phyloP scores from a whole-genome alignment of 768 basidiomycete species.

The Kwoniella sp. region DNA sequence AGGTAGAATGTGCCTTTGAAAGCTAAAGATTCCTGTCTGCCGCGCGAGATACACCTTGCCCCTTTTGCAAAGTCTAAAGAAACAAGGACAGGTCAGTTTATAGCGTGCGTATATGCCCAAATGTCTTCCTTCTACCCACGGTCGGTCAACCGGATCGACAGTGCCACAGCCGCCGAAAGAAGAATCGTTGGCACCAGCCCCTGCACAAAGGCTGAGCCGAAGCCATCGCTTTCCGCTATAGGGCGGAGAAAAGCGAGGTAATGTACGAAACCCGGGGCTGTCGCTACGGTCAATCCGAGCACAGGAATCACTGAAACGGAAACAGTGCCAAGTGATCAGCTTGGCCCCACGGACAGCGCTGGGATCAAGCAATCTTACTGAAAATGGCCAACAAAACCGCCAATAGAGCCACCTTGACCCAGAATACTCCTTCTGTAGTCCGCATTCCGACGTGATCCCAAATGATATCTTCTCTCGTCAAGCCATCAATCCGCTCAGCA shows the following conservation, averaged over 20 bases:
- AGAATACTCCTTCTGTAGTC: slow-evolving; percentile 64
- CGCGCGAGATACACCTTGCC: slow-evolving; percentile 22
- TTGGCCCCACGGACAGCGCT: too few species aligned
- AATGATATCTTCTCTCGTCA: slow-evolving; percentile 78
- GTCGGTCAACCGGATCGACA: slow-evolving; percentile 58
- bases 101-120: slow-evolving; percentile 22
- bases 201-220: slow-evolving; percentile 69
- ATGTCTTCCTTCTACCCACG: neutral
- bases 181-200: slow-evolving; percentile 70
- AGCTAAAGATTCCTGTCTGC: slow-evolving; percentile 12
- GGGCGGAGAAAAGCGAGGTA: slow-evolving; percentile 68
- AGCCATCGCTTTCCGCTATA: slow-evolving; percentile 60
- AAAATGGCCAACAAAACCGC: slow-evolving; percentile 60
- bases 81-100: neutral
- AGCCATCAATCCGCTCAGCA: slow-evolving; percentile 71
- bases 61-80: slow-evolving; percentile 14
- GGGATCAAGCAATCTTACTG: slow-evolving; percentile 6
- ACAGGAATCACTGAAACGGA: slow-evolving; percentile 73
- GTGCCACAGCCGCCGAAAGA: slow-evolving; percentile 64
- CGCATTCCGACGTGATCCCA: slow-evolving; percentile 70
- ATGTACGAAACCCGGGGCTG: slow-evolving; percentile 74
- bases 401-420: slow-evolving; percentile 63
- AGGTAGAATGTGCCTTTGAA: slow-evolving; percentile 33
- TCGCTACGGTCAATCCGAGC: slow-evolving; percentile 67
- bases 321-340: too few species aligned